phyloP scores from a whole-genome alignment of 148 eudicot genomes.

The Camellia granthamiana region DNA sequence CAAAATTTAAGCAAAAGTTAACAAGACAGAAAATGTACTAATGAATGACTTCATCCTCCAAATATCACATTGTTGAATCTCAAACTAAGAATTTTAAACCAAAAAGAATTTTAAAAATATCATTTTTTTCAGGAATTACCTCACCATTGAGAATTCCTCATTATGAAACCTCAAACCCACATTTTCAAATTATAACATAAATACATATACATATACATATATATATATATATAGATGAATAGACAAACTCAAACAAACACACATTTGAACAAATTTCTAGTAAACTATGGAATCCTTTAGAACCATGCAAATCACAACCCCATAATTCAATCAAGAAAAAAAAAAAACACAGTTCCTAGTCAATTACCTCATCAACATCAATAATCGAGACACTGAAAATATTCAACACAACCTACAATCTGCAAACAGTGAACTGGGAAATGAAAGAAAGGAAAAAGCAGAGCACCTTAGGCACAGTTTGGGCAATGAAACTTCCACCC shows the following conservation, averaged over 20 bases:
- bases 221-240: background rate
- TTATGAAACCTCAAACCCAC: constrained; percentile 11
- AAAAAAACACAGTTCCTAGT: background rate
- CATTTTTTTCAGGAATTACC: background rate
- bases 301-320: background rate
- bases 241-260: background rate
- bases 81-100: background rate
- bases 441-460: background rate
- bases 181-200: background rate
- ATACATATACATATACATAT: background rate
- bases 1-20: background rate
- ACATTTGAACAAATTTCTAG: background rate
- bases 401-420: background rate
- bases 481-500: constrained; percentile 16
- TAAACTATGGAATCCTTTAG: background rate
- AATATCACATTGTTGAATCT: background rate
- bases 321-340: background rate
- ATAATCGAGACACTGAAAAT: background rate
- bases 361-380: constrained; percentile 5
- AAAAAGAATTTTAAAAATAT: background rate
- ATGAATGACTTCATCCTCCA: background rate
- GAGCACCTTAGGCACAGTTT: constrained; percentile 32
- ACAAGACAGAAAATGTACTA: background rate
- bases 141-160: constrained; percentile 19
- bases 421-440: background rate